Conservation (phyloP, 2,329 filamentous ascomycete genomes). For the Rachicladosporium sp. region DNA sequence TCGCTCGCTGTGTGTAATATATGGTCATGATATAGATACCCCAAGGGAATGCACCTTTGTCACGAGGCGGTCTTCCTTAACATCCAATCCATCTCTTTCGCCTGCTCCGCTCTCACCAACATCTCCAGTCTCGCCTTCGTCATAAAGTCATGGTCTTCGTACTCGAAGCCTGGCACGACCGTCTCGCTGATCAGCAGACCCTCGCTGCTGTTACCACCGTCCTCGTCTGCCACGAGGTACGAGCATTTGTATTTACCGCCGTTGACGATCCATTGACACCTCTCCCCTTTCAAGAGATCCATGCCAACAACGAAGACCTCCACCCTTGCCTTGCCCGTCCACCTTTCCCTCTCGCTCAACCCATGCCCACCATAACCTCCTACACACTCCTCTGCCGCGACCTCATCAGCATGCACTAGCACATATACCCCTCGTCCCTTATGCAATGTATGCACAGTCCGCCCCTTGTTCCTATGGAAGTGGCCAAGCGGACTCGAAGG, state of each 20-base stretch:
- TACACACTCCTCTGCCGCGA: slow-evolving; percentile 10
- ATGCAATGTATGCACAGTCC: slow-evolving; percentile 55
- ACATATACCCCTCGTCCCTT: slow-evolving; percentile 52
- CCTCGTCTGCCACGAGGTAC: slow-evolving; percentile 42
- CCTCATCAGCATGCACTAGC: slow-evolving; percentile 46
- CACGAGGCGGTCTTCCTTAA: slow-evolving; percentile 16
- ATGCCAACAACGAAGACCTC: slow-evolving; percentile 53
- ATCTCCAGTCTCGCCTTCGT: slow-evolving; percentile 36
- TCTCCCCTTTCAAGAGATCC: slow-evolving; percentile 46
- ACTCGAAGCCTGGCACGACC: slow-evolving; percentile 57
- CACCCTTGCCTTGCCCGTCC: slow-evolving; percentile 34
- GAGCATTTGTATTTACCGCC: slow-evolving; percentile 56
- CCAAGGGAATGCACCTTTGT: no score
- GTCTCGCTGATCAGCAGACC: slow-evolving; percentile 56
- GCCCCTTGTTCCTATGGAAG: slow-evolving; percentile 51
- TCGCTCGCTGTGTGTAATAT: no score
- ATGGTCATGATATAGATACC: no score
- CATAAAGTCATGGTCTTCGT: slow-evolving; percentile 55
- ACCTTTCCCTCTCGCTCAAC: slow-evolving; percentile 37
- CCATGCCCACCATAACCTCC: slow-evolving; percentile 34
- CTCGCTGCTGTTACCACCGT: slow-evolving; percentile 25
- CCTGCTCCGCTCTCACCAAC: slow-evolving; percentile 41
- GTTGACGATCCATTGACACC: slow-evolving; percentile 55
- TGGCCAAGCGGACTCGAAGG: slow-evolving; percentile 41
- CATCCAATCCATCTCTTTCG: slow-evolving; percentile 35